These are phyloP conservation scores for Phaeosphaeriaceae sp. DNA, from an alignment of 2,329 filamentous ascomycete genomes.

Conservation along the genomic window DNA sequence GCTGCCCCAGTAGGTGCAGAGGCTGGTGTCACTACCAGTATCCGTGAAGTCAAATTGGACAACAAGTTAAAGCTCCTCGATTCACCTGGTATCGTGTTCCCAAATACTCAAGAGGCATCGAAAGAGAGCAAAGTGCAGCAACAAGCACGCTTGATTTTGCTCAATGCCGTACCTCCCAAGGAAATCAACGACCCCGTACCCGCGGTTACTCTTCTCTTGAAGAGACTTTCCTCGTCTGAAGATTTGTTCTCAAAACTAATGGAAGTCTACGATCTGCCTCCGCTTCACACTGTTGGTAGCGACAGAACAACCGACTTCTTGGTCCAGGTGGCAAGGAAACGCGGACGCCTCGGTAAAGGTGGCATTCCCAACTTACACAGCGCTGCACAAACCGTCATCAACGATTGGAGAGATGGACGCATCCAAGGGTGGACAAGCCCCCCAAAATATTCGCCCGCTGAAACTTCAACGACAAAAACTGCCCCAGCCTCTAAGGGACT, in stretches of 20 bases:
- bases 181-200: slow-evolving; percentile 92
- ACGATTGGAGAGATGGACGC: slow-evolving; percentile 94
- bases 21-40: slow-evolving; percentile 87
- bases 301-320: slow-evolving; percentile 90
- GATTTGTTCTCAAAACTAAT: slow-evolving; percentile 80
- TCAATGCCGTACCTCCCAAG: slow-evolving; percentile 92
- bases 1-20: slow-evolving; percentile 90
- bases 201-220: slow-evolving; percentile 83
- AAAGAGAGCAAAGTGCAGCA: slow-evolving; percentile 69
- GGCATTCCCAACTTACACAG: slow-evolving; percentile 87
- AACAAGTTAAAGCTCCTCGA: slow-evolving; percentile 93
- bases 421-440: slow-evolving; percentile 92
- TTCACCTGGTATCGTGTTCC: slow-evolving; percentile 94
- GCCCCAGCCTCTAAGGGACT: slow-evolving; percentile 40
- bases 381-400: slow-evolving; percentile 90
- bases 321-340: slow-evolving; percentile 91
- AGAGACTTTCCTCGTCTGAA: slow-evolving; percentile 74
- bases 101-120: slow-evolving; percentile 61
- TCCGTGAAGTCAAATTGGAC: slow-evolving; percentile 91
- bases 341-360: slow-evolving; percentile 84
- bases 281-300: slow-evolving; percentile 71
- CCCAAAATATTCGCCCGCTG: slow-evolving; percentile 68
- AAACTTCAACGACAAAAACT: slow-evolving; percentile 47
- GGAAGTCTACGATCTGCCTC: slow-evolving; percentile 81
- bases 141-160: slow-evolving; percentile 78